Conservation (phyloP, 169 alveolate species). For the Cryptosporidium xiaoi region DNA sequence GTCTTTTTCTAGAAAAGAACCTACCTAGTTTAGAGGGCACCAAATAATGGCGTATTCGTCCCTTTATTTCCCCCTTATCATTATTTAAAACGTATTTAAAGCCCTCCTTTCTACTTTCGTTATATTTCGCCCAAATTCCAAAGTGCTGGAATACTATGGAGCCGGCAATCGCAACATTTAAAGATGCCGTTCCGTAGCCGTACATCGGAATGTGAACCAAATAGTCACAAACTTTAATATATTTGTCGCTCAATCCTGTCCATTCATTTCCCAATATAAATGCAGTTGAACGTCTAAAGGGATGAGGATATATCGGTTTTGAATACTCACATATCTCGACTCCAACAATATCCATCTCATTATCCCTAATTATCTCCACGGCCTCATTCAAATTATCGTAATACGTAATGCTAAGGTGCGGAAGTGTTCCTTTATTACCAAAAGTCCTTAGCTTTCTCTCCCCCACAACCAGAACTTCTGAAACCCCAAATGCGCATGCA, state of each 20-base stretch:
- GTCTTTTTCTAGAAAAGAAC: background rate
- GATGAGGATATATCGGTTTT: conserved; percentile 82
- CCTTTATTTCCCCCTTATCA: background rate
- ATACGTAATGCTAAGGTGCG: conserved; percentile 72
- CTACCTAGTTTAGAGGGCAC: conserved; percentile 58
- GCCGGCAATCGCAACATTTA: conserved; percentile 91
- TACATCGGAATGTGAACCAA: conserved; percentile 90
- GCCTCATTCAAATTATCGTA: conserved; percentile 73
- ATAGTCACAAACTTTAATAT: conserved; percentile 87
- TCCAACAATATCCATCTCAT: conserved; percentile 84
- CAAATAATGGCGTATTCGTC: conserved; percentile 42
- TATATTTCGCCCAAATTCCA: conserved; percentile 87
- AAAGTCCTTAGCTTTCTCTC: conserved; percentile 75
- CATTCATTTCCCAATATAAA: conserved; percentile 93
- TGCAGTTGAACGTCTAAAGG: conserved; percentile 88
- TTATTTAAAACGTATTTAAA: background rate
- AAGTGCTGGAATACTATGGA: conserved; percentile 90
- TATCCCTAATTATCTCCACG: conserved; percentile 75
- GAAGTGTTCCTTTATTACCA: conserved; percentile 80
- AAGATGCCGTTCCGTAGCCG: conserved; percentile 88
- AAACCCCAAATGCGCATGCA: conserved; percentile 80
- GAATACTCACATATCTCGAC: conserved; percentile 86
- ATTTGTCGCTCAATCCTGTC: conserved; percentile 86
- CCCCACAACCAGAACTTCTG: conserved; percentile 79
- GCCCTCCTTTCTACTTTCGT: conserved; percentile 20